Conservation (phyloP, 1,284 basidiomycete genomes). For the Heliocybe sulcata region DNA sequence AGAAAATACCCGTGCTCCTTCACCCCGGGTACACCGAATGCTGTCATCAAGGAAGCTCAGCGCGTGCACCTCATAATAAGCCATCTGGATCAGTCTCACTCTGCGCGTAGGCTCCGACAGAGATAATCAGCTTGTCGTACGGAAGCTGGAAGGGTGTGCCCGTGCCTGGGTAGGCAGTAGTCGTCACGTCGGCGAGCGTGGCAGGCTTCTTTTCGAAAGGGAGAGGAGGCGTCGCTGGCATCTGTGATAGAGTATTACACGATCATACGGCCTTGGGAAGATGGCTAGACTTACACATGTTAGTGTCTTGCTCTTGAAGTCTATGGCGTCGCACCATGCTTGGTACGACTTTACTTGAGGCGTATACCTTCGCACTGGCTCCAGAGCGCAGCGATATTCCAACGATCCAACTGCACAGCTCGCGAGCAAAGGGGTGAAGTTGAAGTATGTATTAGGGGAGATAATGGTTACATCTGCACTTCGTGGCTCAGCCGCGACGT, state of each 20-base stretch:
- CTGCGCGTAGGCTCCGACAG: slow-evolving; percentile 75
- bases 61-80: not conserved
- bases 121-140: slow-evolving; percentile 81
- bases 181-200: not conserved
- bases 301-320: not conserved
- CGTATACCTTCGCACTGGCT: slow-evolving; percentile 1
- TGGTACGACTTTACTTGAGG: slow-evolving; percentile 4
- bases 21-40: slow-evolving; percentile 61
- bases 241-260: too few species aligned
- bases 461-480: slow-evolving; percentile 58
- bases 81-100: slow-evolving; percentile 14
- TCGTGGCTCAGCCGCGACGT: too few species aligned
- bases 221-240: not conserved
- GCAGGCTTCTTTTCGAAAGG: not conserved
- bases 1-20: slow-evolving; percentile 77
- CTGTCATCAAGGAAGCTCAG: not conserved
- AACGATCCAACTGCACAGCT: slow-evolving; percentile 77
- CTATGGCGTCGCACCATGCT: slow-evolving; percentile 48
- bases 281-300: not conserved
- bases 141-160: slow-evolving; percentile 35
- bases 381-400: not conserved
- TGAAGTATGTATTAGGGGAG: slow-evolving; percentile 66
- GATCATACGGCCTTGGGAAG: too few species aligned
- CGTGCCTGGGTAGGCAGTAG: not conserved
- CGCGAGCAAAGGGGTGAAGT: slow-evolving; percentile 77